Conservation (phyloP, 331 rosid species). For the Arachis monticola region DNA sequence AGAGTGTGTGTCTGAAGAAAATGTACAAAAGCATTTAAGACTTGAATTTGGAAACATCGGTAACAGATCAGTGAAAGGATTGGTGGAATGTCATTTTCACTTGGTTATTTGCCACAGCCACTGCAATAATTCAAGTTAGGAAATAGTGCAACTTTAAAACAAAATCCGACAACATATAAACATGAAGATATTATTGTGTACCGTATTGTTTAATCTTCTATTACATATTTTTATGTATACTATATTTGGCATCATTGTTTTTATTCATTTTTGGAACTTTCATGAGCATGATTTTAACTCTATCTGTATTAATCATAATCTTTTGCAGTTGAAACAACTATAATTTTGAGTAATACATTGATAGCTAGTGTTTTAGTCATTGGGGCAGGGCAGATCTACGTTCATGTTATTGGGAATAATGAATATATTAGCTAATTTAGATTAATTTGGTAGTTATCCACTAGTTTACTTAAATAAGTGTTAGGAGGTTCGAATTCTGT, state of each 20-base stretch:
- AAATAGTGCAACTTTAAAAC: constrained; percentile 8
- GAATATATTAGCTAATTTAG: too few species aligned
- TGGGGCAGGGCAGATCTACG: too few species aligned
- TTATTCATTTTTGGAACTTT: constrained; percentile 7
- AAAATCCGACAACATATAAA: not conserved
- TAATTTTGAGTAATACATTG: too few species aligned
- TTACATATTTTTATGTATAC: not conserved
- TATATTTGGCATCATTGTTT: constrained; percentile 10
- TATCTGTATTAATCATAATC: too few species aligned
- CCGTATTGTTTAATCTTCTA: not conserved
- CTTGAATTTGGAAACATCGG: constrained; percentile 64
- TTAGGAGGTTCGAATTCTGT: too few species aligned
- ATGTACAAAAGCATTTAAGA: constrained; percentile 63
- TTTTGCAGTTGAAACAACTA: too few species aligned
- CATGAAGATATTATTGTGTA: not conserved
- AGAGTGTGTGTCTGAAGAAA: constrained; percentile 41
- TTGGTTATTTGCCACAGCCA: constrained; percentile 34
- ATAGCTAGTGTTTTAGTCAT: too few species aligned
- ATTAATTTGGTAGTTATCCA: too few species aligned
- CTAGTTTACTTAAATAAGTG: too few species aligned
- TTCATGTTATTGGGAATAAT: too few species aligned
- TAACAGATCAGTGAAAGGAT: constrained; percentile 46
- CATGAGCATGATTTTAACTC: not conserved
- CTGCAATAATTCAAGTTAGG: constrained; percentile 35
- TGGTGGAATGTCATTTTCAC: constrained; percentile 74